Evolutionary conservation across 2,329 filamentous ascomycete species (phyloP).

Genomic region (Magnaporthiopsis rhizophila): DNA sequence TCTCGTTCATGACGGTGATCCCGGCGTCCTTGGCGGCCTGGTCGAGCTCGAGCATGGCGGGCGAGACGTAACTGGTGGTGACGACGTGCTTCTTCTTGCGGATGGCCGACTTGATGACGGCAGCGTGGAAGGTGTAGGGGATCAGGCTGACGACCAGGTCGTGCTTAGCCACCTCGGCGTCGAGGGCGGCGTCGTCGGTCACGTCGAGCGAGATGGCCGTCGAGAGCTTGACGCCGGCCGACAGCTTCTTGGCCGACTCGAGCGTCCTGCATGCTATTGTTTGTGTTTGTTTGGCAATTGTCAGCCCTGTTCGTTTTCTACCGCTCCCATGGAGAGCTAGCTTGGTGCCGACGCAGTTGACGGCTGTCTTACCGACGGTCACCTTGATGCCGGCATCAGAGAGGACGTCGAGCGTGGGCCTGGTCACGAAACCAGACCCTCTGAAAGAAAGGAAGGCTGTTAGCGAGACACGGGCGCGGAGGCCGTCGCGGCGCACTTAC

Average conservation of each 20-base stretch:
- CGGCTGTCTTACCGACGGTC: slow-evolving; percentile 49
- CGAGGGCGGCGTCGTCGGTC: slow-evolving; percentile 64
- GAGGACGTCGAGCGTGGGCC: slow-evolving; percentile 57
- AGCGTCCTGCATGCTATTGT: slow-evolving; percentile 74
- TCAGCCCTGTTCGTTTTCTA: neutral
- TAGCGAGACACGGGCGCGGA: slow-evolving; percentile 7
- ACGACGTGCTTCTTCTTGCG: slow-evolving; percentile 92
- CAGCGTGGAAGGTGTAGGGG: slow-evolving; percentile 82
- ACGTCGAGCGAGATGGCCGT: slow-evolving; percentile 79
- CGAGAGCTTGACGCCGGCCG: slow-evolving; percentile 63
- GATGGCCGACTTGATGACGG: slow-evolving; percentile 90
- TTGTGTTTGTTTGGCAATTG: slow-evolving; percentile 1
- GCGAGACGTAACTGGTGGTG: slow-evolving; percentile 88
- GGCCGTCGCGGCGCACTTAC: slow-evolving; percentile 6
- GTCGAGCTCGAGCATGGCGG: slow-evolving; percentile 86
- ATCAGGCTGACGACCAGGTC: slow-evolving; percentile 78
- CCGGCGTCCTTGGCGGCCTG: slow-evolving; percentile 76
- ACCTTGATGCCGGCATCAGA: slow-evolving; percentile 51
- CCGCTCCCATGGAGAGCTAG: no score
- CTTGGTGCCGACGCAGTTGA: neutral
- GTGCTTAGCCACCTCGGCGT: slow-evolving; percentile 70
- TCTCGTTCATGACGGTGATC: slow-evolving; percentile 98
- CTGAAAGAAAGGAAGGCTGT: slow-evolving; percentile 11
- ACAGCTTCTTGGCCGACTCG: slow-evolving; percentile 66
- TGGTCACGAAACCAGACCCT: slow-evolving; percentile 48